Base-by-base conservation (phyloP, 805 yeast species). In the Zygosaccharomyces bisporus region DNA sequence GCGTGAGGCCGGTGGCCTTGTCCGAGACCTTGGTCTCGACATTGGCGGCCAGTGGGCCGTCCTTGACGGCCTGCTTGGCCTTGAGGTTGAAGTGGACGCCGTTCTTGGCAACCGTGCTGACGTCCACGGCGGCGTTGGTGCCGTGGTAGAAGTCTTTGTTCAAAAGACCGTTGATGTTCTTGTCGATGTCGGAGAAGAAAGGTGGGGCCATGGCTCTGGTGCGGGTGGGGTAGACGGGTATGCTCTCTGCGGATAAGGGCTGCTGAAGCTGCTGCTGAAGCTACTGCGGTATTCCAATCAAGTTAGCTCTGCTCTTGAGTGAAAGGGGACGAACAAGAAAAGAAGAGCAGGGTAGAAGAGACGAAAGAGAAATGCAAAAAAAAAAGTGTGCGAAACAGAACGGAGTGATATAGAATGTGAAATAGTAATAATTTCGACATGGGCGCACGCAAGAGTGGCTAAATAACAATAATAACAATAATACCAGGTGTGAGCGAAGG, bases 81-180 rank as follows among this genome's bases (percentile, higher is more conserved):
- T 87, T 88, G 66, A 88, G 86, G 63, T 93, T 79, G 81, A 93
- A 93, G 50, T 88, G 78, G 47, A 91, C 97, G 61, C 97, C 97
- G 69, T 89, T 91, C 68, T 96, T 95, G 60, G 99, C 96, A 55
- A 78, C 79, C 57, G 98, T 84, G 76, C 86, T 85, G 62, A 91
- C 81, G 65, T 87, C 96, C 56, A 93, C 77, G 47, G 93, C 72
- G 56, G 93, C 93, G 52, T 93, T 86, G 54, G 91, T 73, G 57
- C 78, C 73, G 76, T 93, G 98, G 83, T 76, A 93, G 81, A 89
- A 93, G 73, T 93, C 99, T 72, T 75, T 83, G 74, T 79, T 77
- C 67, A 93, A 79, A 61, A 93, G 80, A 72, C 83, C 93, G 76
- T 89, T 90, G 73, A 95, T 77, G 67, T 86, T 80, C 76, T 89